A percentile compares a stretch with the other conserved stretches of the same genome.
Conservation (phyloP, 768 basidiomycete species). For the Dioszegia aurantiaca region DNA sequence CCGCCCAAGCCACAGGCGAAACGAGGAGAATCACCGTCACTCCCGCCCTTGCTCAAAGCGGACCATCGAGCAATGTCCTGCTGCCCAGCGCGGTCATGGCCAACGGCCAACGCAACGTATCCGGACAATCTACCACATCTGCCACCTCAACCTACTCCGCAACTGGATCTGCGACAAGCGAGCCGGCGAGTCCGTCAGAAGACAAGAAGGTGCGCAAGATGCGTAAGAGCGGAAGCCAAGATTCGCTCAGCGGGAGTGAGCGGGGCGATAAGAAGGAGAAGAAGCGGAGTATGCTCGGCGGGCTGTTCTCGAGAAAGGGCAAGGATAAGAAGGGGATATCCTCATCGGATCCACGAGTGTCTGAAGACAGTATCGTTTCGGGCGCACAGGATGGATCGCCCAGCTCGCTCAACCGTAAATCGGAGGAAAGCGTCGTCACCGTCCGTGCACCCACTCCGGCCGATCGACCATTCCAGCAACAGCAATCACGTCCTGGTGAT, state of each 20-base stretch:
- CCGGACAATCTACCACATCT: conserved; percentile 55
- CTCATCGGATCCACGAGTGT: conserved; percentile 33
- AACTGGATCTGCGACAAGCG: conserved; percentile 13
- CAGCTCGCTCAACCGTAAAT: conserved; percentile 3
- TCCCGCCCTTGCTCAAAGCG: conserved; percentile 68
- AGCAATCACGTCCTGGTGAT: conserved; percentile 52
- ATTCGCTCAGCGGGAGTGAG: conserved; percentile 27
- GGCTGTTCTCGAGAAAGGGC: conserved; percentile 64
- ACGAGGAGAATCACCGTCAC: conserved; percentile 76
- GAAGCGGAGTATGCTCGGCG: conserved; percentile 70
- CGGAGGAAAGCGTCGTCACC: conserved; percentile 24
- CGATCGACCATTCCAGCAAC: conserved; percentile 1
- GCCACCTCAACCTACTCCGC: conserved; percentile 31
- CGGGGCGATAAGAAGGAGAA: conserved; percentile 52
- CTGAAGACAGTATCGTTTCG: conserved; percentile 46
- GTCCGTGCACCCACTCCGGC: conserved; percentile 15
- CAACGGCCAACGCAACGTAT: conserved; percentile 54
- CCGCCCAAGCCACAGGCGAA: conserved; percentile 61
- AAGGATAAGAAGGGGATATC: conserved; percentile 60
- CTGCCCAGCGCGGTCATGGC: conserved; percentile 32
- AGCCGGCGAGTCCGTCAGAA: conserved; percentile 40
- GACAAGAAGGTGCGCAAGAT: conserved; percentile 59
- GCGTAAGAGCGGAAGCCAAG: conserved; percentile 30
- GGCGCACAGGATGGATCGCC: conserved; percentile 31
- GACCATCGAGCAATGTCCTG: conserved; percentile 17